Percentiles rank a stretch among this genome's conserved stretches.
Conservation (phyloP, 2,329 filamentous ascomycete species). For the Grosmannia clavigera region DNA sequence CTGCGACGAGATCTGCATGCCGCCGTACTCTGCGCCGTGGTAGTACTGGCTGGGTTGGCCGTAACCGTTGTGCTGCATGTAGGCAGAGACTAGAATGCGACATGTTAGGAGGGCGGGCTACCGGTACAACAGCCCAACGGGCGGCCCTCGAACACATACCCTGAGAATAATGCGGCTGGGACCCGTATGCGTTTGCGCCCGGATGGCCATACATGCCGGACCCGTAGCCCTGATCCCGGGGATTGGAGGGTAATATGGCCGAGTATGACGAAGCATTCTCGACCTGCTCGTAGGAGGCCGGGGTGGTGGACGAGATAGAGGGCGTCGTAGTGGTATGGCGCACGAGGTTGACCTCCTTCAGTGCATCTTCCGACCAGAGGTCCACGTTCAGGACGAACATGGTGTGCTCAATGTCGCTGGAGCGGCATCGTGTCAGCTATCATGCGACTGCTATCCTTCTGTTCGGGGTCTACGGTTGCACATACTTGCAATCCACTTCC, state of each 20-base stretch:
- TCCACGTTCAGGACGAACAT: conserved; percentile 52
- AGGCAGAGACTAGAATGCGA: conserved; percentile 1
- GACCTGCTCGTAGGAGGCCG: conserved; percentile 59
- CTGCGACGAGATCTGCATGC: conserved; percentile 10
- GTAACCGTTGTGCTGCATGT: conserved; percentile 20
- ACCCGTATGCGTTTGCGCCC: conserved; percentile 16
- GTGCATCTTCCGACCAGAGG: conserved; percentile 53
- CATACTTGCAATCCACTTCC: conserved; percentile 75
- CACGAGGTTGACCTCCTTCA: conserved; percentile 53
- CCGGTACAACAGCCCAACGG: neutral
- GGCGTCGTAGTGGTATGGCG: conserved; percentile 54
- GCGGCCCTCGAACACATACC: neutral
- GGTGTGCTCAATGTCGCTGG: conserved; percentile 44
- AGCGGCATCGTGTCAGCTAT: conserved; percentile 16
- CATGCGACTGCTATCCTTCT: neutral
- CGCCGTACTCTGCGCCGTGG: conserved; percentile 11
- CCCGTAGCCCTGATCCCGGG: conserved; percentile 19
- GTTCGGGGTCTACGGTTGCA: neutral
- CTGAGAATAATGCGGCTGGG: conserved; percentile 15
- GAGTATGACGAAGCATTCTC: conserved; percentile 22
- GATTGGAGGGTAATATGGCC: conserved; percentile 24
- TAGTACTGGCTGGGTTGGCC: conserved; percentile 22
- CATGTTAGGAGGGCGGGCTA: neutral
- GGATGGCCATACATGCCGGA: conserved; percentile 15
- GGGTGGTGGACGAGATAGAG: conserved; percentile 70